Conservation (phyloP, 768 basidiomycete genomes). For the Calocera viscosa region DNA sequence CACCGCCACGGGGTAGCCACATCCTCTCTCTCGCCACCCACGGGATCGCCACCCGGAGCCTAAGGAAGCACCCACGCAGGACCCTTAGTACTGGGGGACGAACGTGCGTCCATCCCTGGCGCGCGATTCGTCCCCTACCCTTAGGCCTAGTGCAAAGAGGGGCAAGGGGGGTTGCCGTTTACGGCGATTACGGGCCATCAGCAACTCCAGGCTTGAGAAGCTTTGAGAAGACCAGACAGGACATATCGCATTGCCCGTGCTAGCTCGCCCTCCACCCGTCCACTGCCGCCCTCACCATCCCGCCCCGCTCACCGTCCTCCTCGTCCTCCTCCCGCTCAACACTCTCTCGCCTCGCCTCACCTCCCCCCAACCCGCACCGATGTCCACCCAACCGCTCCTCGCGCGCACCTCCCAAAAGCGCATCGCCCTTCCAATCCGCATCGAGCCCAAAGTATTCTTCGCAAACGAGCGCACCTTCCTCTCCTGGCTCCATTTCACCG, state of each 20-base stretch:
- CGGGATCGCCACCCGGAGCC: too few relatives aligned
- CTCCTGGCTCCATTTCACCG: slow-evolving; percentile 97
- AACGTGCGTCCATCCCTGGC: neutral
- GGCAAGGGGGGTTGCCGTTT: too few relatives aligned
- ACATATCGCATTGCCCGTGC: too few relatives aligned
- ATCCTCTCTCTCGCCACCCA: too few relatives aligned
- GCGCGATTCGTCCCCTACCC: neutral
- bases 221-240: too few relatives aligned
- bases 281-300: too few relatives aligned
- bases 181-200: neutral
- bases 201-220: neutral
- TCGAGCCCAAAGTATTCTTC: slow-evolving; percentile 90
- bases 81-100: too few relatives aligned
- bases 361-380: slow-evolving; percentile 24
- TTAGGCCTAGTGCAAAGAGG: too few relatives aligned
- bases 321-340: neutral
- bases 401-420: slow-evolving; percentile 90
- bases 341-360: neutral
- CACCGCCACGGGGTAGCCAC: neutral
- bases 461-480: slow-evolving; percentile 93
- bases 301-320: neutral
- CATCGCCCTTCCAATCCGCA: slow-evolving; percentile 89
- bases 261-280: too few relatives aligned
- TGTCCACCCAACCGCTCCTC: slow-evolving; percentile 96
- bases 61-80: neutral